A percentile compares a stretch with the other conserved stretches of the same genome.
phyloP scores from a whole-genome alignment of 495 filamentous ascomycete genomes.

The Penicillium steckii region DNA sequence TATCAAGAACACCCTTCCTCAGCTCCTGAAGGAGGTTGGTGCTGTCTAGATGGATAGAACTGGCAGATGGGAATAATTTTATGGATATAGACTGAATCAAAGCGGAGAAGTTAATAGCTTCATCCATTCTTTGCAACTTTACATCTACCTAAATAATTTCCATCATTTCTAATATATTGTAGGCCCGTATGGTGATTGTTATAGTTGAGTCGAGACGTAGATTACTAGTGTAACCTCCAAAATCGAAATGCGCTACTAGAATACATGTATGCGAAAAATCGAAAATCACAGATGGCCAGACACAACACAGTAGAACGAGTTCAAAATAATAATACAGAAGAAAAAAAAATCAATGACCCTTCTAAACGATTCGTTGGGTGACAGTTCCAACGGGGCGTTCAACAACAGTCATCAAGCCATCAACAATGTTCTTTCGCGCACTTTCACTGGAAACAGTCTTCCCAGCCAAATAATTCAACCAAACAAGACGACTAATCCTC shows the following conservation, averaged over 20 bases:
- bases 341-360: background rate
- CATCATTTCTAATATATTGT: background rate
- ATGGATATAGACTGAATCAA: too few relatives aligned
- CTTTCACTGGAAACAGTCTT: conserved; percentile 83
- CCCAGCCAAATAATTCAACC: conserved; percentile 87
- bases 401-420: conserved; percentile 84
- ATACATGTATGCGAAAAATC: conserved; percentile 3
- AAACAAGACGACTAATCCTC: conserved; percentile 75
- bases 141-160: background rate
- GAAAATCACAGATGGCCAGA: background rate
- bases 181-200: background rate
- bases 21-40: conserved; percentile 63
- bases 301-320: background rate
- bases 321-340: conserved; percentile 10
- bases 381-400: conserved; percentile 87
- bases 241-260: background rate
- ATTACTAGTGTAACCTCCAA: background rate
- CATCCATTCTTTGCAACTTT: background rate
- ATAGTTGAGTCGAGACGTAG: background rate
- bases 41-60: conserved; percentile 61
- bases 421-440: conserved; percentile 76
- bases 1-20: conserved; percentile 53
- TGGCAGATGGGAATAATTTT: too few relatives aligned
- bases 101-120: too few relatives aligned
- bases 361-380: conserved; percentile 63